Conservation (phyloP, 768 basidiomycete genomes). For the Tylopilus rubrobrunneus region DNA sequence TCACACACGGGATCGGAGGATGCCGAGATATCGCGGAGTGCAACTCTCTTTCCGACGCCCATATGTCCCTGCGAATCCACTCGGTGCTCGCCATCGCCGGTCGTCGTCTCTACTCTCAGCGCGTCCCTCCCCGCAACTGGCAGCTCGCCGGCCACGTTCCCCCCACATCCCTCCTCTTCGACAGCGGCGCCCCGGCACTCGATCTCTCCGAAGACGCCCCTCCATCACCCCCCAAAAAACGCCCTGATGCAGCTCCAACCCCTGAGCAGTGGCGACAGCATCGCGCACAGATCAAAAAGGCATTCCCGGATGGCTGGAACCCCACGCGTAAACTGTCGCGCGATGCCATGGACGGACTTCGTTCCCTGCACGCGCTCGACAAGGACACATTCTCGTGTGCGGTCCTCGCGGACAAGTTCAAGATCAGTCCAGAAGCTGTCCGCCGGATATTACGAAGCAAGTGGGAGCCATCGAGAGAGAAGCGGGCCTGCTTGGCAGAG, state of each 20-base stretch:
- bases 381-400: constrained; percentile 61
- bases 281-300: constrained; percentile 45
- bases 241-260: constrained; percentile 20
- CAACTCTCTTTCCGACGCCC: not conserved
- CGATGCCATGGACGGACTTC: constrained; percentile 79
- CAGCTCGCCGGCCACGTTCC: constrained; percentile 29
- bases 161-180: constrained; percentile 28
- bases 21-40: constrained; percentile 24
- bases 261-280: constrained; percentile 50
- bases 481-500: constrained; percentile 45
- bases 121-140: constrained; percentile 28
- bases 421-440: constrained; percentile 77
- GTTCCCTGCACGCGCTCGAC: constrained; percentile 61
- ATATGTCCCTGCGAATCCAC: constrained; percentile 19
- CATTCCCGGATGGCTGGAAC: constrained; percentile 67
- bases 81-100: constrained; percentile 2
- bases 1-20: constrained; percentile 9
- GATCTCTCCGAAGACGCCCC: constrained; percentile 32
- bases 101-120: constrained; percentile 26
- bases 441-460: constrained; percentile 73
- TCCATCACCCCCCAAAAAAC: constrained; percentile 21
- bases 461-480: constrained; percentile 60
- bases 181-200: constrained; percentile 12
- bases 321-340: constrained; percentile 79
- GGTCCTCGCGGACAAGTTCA: constrained; percentile 71